Conservation (phyloP, 106 monocot species). For the Ottelia alismoides region DNA sequence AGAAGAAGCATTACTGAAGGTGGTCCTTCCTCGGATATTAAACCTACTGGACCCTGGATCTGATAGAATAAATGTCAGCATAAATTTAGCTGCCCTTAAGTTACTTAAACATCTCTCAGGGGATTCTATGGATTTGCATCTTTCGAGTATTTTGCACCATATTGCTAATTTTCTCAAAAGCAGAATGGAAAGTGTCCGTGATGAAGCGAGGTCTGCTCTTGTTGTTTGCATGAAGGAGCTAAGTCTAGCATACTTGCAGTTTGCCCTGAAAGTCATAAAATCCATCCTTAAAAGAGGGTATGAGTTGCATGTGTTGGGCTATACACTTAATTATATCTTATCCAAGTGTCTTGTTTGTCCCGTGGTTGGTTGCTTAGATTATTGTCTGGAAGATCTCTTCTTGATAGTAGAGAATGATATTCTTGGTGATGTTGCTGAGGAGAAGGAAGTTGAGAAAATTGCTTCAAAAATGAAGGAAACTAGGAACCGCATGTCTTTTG, state of each 20-base stretch:
- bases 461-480: conserved; percentile 99
- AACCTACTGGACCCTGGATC: conserved; percentile 48
- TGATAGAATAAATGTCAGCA: conserved; percentile 67
- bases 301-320: conserved; percentile 88
- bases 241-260: conserved; percentile 50
- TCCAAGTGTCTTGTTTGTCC: conserved; percentile 26
- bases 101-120: conserved; percentile 62
- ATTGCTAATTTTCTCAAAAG: conserved; percentile 71
- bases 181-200: conserved; percentile 63
- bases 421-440: conserved; percentile 77
- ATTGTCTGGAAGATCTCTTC: conserved; percentile 83
- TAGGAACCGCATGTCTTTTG: conserved; percentile 70
- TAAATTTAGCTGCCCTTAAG: conserved; percentile 70
- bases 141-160: conserved; percentile 59
- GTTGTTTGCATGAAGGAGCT: conserved; percentile 67
- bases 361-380: conserved; percentile 48
- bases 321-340: conserved; percentile 71
- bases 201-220: conserved; percentile 84
- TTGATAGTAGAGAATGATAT: conserved; percentile 63
- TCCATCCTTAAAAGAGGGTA: conserved; percentile 79
- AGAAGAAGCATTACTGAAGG: conserved; percentile 38
- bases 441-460: conserved; percentile 93
- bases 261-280: conserved; percentile 54
- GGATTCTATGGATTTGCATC: conserved; percentile 63
- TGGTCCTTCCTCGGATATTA: conserved; percentile 42